phyloP scores from a whole-genome alignment of 2,329 filamentous ascomycete genomes.

The Parafenestella ontariensis region DNA sequence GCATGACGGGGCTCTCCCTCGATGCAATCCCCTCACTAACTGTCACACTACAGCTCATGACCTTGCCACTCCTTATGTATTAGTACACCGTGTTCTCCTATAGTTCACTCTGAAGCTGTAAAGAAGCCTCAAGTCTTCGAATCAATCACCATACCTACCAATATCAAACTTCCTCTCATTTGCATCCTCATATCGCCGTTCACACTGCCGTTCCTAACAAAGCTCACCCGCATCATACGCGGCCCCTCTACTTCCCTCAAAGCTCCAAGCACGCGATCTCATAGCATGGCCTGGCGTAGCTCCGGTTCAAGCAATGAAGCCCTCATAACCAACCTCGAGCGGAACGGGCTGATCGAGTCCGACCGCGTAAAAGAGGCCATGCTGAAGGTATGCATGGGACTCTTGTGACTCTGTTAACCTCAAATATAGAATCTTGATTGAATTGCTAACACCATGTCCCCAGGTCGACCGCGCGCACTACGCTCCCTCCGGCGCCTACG shows the following conservation, averaged over 20 bases:
- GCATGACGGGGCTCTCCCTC: conserved; percentile 3
- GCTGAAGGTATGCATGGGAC: conserved; percentile 66
- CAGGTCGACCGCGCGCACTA: conserved; percentile 91
- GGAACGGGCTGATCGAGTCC: conserved; percentile 75
- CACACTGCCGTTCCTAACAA: conserved; percentile 32
- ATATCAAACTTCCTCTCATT: conserved; percentile 13
- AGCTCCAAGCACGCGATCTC: conserved; percentile 1
- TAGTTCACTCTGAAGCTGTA: not conserved
- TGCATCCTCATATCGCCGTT: conserved; percentile 9
- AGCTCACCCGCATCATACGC: conserved; percentile 26
- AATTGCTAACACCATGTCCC: conserved; percentile 6
- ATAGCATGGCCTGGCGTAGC: conserved; percentile 87
- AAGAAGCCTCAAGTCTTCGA: not conserved
- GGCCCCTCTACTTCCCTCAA: conserved; percentile 8
- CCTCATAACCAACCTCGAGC: conserved; percentile 79
- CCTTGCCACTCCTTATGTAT: not conserved
- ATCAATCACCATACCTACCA: not conserved
- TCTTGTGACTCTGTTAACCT: not conserved
- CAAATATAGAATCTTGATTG: not conserved
- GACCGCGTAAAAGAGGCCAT: conserved; percentile 80
- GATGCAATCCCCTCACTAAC: conserved; percentile 2
- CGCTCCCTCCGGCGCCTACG: conserved; percentile 73
- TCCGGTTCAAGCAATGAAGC: conserved; percentile 76
- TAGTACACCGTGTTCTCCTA: not conserved
- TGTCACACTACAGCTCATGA: not conserved